Base-by-base conservation (phyloP, 2,329 filamentous ascomycete genomes). In the Ophiocordyceps camponoti-leonardi region DNA sequence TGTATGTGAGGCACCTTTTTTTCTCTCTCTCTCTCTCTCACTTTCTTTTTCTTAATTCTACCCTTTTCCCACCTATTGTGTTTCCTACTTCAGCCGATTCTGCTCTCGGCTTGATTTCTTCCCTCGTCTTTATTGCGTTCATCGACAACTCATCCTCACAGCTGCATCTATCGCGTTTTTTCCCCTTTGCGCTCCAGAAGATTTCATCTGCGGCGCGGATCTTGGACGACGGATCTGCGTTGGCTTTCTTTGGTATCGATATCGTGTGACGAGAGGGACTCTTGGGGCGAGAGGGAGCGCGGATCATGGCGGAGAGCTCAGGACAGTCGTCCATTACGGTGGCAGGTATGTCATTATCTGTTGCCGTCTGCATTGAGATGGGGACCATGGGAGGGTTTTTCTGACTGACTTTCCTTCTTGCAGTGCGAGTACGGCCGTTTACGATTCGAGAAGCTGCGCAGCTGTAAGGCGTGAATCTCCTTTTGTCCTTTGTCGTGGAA, bases 371-470 rank as follows among this genome's bases (percentile, higher is more conserved):
- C 4, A 8, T 6, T 45, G 16, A 16, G 35, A 23, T 4, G 16
- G 14, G 23, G 26, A 26, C 30, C 8, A 23, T 14, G 37, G 6
- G 20, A 14, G 16, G 39, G 14, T 43, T 49, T 23, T 28, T 11
- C 11, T 28, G 26, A 49, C 60, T 68, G 46, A 63, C 51, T n/a
- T 18, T 41, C 6, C 26, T 28, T 19, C 20, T 4, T n/a, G n/a
- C 53, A 80, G 79, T 83, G 51, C 77, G 79, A 58, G 79, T 83
- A 53, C 75, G 79, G 53, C 79, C 79, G 6, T 83, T 83, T 55
- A 83, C 79, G 12, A 95, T 96, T 54, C 75, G 87, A 67, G 92
- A 98, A 72, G 92, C 92, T 53, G 92, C 92, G 39, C 90, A 96
- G 67, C 68, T 98, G 71, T 82, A 68, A 47, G 72, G 43, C 10